Percentiles rank a stretch among this genome's conserved stretches.
phyloP scores from a whole-genome alignment of 805 yeast genomes.

The Metschnikowia cubensis region DNA sequence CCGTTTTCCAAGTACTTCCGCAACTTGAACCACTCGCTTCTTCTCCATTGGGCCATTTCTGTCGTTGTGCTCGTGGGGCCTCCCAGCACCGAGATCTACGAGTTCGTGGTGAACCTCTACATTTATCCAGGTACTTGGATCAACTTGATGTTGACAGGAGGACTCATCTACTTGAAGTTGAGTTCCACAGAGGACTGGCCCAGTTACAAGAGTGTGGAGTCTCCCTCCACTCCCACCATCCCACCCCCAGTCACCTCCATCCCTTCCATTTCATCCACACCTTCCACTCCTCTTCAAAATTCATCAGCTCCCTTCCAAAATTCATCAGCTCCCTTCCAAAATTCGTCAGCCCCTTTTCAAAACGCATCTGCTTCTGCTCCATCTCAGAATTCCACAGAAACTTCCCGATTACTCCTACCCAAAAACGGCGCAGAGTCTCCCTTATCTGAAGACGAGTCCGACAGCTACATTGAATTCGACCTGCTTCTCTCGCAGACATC shows the following conservation, averaged over 20 bases:
- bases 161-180: conserved; percentile 49
- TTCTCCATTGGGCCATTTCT: conserved; percentile 54
- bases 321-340: no score
- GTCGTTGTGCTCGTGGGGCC: conserved; percentile 52
- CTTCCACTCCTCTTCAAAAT: no score
- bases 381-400: not conserved
- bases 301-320: no score
- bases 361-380: no score
- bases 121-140: conserved; percentile 64
- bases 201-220: no score
- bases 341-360: no score
- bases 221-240: no score
- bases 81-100: conserved; percentile 62
- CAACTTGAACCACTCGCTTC: conserved; percentile 42
- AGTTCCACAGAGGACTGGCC: conserved; percentile 29
- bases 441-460: conserved; percentile 8
- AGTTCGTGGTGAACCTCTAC: conserved; percentile 57
- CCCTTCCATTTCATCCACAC: no score
- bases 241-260: no score
- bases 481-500: conserved; percentile 12
- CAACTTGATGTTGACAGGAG: conserved; percentile 48
- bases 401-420: not conserved
- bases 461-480: conserved; percentile 16
- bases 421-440: not conserved
- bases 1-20: conserved; percentile 49